Percentiles rank a stretch among this genome's conserved stretches.
These are phyloP conservation scores for Tubosaeta brunneosetosa DNA, from an alignment of 768 basidiomycete species.

Conservation along the genomic window DNA sequence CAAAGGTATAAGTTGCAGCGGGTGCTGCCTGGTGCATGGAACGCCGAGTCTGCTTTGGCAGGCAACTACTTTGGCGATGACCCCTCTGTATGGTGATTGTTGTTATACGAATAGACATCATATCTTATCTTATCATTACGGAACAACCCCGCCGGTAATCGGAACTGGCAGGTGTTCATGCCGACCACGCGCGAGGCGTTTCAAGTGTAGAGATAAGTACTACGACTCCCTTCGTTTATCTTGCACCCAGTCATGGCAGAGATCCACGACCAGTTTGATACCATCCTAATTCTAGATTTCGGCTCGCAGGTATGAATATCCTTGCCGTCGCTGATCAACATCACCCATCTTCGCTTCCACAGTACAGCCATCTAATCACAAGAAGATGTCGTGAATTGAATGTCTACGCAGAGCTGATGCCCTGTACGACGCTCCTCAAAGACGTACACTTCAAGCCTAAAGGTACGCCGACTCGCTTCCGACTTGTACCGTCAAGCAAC, in stretches of 20 bases:
- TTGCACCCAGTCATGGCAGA: conserved; percentile 52
- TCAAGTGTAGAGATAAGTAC: neutral
- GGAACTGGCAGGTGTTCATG: neutral
- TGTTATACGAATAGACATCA: too few relatives aligned
- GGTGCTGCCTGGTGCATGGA: conserved; percentile 37
- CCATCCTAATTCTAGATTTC: conserved; percentile 94
- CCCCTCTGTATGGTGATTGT: conserved; percentile 34
- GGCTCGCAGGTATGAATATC: conserved; percentile 76
- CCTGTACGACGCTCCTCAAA: conserved; percentile 86
- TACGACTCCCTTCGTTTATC: neutral
- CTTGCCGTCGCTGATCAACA: conserved; percentile 10
- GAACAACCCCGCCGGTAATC: neutral
- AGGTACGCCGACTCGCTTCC: conserved; percentile 44
- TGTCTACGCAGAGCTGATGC: conserved; percentile 96
- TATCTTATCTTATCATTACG: too few relatives aligned
- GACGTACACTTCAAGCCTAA: conserved; percentile 93
- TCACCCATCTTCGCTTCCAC: conserved; percentile 6
- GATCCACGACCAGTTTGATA: conserved; percentile 94
- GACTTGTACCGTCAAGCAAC: neutral
- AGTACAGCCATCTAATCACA: conserved; percentile 98
- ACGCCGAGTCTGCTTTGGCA: conserved; percentile 41
- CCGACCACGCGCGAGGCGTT: neutral
- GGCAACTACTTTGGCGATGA: conserved; percentile 69
- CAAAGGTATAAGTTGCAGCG: conserved; percentile 48
- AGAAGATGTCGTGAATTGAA: conserved; percentile 95